Evolutionary conservation across 2,329 filamentous ascomycete genomes (phyloP).

Genomic region (Calonectria crousiana): DNA sequence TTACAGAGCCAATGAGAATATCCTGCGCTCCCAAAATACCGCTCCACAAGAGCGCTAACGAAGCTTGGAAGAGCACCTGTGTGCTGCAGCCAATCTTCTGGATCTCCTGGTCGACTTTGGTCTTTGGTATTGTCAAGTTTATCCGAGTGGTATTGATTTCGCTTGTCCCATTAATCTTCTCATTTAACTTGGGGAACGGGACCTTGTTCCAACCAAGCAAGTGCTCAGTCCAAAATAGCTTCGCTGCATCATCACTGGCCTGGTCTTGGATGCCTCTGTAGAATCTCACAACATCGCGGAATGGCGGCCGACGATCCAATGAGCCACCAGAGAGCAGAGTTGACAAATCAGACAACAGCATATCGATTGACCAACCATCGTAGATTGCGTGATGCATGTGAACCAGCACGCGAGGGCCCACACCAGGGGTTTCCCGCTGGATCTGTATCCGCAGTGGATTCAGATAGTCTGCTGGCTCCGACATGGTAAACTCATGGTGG

Average conservation of each 20-base stretch:
- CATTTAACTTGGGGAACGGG: conserved; percentile 65
- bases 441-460: conserved; percentile 74
- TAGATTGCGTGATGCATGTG: conserved; percentile 87
- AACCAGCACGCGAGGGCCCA: conserved; percentile 55
- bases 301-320: conserved; percentile 65
- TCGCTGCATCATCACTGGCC: conserved; percentile 54
- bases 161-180: conserved; percentile 38
- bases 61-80: conserved; percentile 82
- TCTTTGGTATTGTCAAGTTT: conserved; percentile 33
- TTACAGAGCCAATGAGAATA: conserved; percentile 81
- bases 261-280: conserved; percentile 48
- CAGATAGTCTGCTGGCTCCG: conserved; percentile 57
- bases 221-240: conserved; percentile 77
- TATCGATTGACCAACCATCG: conserved; percentile 92
- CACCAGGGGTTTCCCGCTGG: conserved; percentile 21
- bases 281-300: conserved; percentile 68
- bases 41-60: conserved; percentile 74
- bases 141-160: conserved; percentile 30
- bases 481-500: conserved; percentile 54
- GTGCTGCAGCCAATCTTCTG: conserved; percentile 64
- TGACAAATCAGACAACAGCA: conserved; percentile 76
- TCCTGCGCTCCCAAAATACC: conserved; percentile 74
- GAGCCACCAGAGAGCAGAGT: conserved; percentile 54
- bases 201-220: conserved; percentile 68
- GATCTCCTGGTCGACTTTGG: conserved; percentile 48